Percentiles rank a stretch among this genome's conserved stretches.
These are phyloP conservation scores for Dictyostelium capitatum DNA, from an alignment of 78 protist genomes.

Conservation along the genomic window DNA sequence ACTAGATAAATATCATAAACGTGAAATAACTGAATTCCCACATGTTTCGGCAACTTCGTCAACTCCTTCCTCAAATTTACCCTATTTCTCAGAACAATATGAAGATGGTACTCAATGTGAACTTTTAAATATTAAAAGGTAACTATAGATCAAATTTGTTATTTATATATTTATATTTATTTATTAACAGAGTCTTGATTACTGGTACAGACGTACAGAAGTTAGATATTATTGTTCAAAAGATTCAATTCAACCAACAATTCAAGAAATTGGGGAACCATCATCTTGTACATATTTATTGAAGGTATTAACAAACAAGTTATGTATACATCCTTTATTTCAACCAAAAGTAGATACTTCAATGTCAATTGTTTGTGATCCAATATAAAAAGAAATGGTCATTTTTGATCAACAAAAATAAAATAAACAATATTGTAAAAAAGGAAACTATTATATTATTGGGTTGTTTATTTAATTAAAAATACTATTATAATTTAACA, in stretches of 20 bases:
- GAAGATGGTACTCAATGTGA: constrained; percentile 66
- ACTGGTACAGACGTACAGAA: constrained; percentile 40
- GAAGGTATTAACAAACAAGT: constrained; percentile 15
- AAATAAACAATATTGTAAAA: neutral
- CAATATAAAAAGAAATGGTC: too few species aligned
- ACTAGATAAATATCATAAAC: constrained; percentile 12
- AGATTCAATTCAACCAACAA: neutral
- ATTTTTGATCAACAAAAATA: neutral
- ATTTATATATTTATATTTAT: too few species aligned
- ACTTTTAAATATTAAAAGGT: constrained; percentile 18
- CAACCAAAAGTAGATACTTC: constrained; percentile 41
- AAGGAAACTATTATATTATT: neutral
- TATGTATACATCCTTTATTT: constrained; percentile 72
- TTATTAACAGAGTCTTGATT: too few species aligned
- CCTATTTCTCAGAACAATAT: constrained; percentile 45
- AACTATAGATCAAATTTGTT: too few species aligned
- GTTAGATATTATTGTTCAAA: constrained; percentile 54
- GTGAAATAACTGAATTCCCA: neutral
- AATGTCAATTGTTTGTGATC: too few species aligned
- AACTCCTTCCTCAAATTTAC: neutral
- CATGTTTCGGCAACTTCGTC: neutral
- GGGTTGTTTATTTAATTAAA: too few species aligned
- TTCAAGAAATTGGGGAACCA: constrained; percentile 54
- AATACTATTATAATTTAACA: neutral
- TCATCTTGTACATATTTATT: constrained; percentile 45